A percentile compares a stretch with the other conserved stretches of the same genome.
These are phyloP conservation scores for Ceratorhiza oryzae-sativae DNA, from an alignment of 1,284 basidiomycete species.

Conservation along the genomic window DNA sequence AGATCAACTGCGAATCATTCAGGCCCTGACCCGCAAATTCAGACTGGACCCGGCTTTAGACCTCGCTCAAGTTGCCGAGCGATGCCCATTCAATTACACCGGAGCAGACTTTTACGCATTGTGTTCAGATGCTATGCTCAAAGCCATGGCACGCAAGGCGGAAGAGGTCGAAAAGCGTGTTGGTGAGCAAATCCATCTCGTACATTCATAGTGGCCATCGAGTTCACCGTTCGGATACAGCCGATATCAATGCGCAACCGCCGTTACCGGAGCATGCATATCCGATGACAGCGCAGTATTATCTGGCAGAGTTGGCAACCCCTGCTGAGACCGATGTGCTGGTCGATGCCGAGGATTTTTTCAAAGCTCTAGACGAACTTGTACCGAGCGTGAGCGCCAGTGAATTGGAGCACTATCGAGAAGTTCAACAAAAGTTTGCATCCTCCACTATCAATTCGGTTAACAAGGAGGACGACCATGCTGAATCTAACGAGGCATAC, in stretches of 20 bases:
- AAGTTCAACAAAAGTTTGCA: slow-evolving; percentile 77
- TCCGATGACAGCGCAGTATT: slow-evolving; percentile 90
- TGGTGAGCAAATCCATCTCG: neutral
- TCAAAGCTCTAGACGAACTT: slow-evolving; percentile 74
- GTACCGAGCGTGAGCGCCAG: slow-evolving; percentile 87
- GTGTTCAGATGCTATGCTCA: slow-evolving; percentile 95
- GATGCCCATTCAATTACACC: slow-evolving; percentile 92
- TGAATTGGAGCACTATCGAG: slow-evolving; percentile 88
- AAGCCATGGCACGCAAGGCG: slow-evolving; percentile 92
- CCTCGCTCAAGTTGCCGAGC: slow-evolving; percentile 70
- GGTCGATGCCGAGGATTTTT: slow-evolving; percentile 79
- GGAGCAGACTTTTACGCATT: slow-evolving; percentile 99
- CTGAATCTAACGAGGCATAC: slow-evolving; percentile 1
- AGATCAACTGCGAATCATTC: slow-evolving; percentile 86
- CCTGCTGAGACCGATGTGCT: slow-evolving; percentile 77
- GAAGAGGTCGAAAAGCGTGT: slow-evolving; percentile 68
- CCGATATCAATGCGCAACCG: slow-evolving; percentile 58
- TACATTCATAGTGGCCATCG: slow-evolving; percentile 12
- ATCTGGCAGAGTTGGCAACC: slow-evolving; percentile 84
- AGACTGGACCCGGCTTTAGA: slow-evolving; percentile 75
- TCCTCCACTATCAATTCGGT: slow-evolving; percentile 44
- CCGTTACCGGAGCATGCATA: slow-evolving; percentile 62
- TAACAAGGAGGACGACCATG: slow-evolving; percentile 17
- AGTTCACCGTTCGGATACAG: slow-evolving; percentile 49
- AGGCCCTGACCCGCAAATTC: slow-evolving; percentile 94